Percentiles rank a stretch among this genome's conserved stretches.
These are phyloP conservation scores for Xylaria sp. DNA, from an alignment of 2,329 filamentous ascomycete species.

Conservation along the genomic window DNA sequence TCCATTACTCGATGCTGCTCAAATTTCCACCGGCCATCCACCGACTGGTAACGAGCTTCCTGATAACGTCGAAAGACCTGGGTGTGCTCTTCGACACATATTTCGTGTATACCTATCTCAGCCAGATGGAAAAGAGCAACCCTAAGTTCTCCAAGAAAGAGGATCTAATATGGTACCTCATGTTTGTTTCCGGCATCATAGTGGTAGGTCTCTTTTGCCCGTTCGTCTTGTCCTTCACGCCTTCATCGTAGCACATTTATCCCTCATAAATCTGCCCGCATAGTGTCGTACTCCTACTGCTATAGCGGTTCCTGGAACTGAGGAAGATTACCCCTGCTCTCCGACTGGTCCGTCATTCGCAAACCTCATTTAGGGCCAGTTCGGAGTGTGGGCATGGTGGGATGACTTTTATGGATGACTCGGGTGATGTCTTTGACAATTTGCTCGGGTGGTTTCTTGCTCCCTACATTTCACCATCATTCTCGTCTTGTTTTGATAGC, in stretches of 20 bases:
- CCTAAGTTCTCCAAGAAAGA: slow-evolving; percentile 79
- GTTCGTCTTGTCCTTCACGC: slow-evolving; percentile 18
- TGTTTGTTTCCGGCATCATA: slow-evolving; percentile 77
- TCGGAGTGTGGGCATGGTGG: slow-evolving; percentile 80
- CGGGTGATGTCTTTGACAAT: slow-evolving; percentile 65
- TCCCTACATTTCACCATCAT: slow-evolving; percentile 65
- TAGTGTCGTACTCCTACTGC: slow-evolving; percentile 72
- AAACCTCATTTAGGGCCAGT: slow-evolving; percentile 67
- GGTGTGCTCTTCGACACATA: slow-evolving; percentile 78
- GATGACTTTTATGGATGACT: slow-evolving; percentile 76
- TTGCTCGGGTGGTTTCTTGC: slow-evolving; percentile 69
- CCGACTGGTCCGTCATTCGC: slow-evolving; percentile 72
- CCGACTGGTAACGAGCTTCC: slow-evolving; percentile 57
- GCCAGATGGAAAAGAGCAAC: slow-evolving; percentile 76
- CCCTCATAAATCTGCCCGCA: slow-evolving; percentile 81
- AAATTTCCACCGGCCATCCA: slow-evolving; percentile 62
- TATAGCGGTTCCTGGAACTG: slow-evolving; percentile 86
- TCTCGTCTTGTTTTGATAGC: slow-evolving; percentile 35
- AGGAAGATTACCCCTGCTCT: slow-evolving; percentile 82
- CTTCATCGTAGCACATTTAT: slow-evolving; percentile 48
- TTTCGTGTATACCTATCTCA: slow-evolving; percentile 81
- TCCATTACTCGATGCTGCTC: slow-evolving; percentile 64
- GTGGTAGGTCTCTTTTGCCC: slow-evolving; percentile 71
- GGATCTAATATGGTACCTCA: slow-evolving; percentile 82
- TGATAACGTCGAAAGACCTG: slow-evolving; percentile 55